Evolutionary conservation across 2,329 filamentous ascomycete species (phyloP), one percentile per base, ranked within the genome.

Genomic region (Cordyceps cicadae): DNA sequence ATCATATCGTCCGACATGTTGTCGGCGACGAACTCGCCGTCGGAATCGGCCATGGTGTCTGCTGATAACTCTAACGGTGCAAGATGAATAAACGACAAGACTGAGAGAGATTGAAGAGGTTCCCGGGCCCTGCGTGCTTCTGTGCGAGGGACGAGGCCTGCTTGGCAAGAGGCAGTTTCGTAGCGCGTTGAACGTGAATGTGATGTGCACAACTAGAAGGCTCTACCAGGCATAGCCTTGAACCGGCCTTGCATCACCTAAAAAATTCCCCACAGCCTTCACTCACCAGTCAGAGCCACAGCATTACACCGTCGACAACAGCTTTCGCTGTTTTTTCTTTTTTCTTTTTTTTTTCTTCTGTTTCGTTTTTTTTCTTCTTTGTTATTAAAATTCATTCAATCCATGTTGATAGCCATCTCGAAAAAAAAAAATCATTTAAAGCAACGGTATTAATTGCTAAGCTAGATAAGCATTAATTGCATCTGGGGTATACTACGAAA

Each of bases 21-120:
- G 62, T 84, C 81, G 65, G 72, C 82, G 63, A 87, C 80, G 70
- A 84, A 89, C 66, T 89, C 87, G 72, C 84, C 87, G 69, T 90
- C 87, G 19, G 87, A 89, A 74, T 89, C 87, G 60, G 86, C 85
- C 87, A 90, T 90, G 65, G 63, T 64, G 62, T 54, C 21, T n/a
- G 46, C 3, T n/a, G 37, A 9, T 45, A 17, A 17, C 39, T 39
- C 11, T n/a, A 8, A 12, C 7, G 19, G 34, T 52, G 15, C 41
- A 19, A 39, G 9, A 41, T 8, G 14, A n/a, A 17, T 14, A 19
- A 49, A 26, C 3, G 5, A 41, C 37, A 5, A 3, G 37, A n/a
- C 15, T 19, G n/a, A 12, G 21, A 14, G 24, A 45, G 9, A 37
- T 51, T 34, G 24, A 34, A n/a, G 4, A 45, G 34, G 11, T 11